Conservation (phyloP, 768 basidiomycete genomes). For the Rhizopogon vinicolor region DNA sequence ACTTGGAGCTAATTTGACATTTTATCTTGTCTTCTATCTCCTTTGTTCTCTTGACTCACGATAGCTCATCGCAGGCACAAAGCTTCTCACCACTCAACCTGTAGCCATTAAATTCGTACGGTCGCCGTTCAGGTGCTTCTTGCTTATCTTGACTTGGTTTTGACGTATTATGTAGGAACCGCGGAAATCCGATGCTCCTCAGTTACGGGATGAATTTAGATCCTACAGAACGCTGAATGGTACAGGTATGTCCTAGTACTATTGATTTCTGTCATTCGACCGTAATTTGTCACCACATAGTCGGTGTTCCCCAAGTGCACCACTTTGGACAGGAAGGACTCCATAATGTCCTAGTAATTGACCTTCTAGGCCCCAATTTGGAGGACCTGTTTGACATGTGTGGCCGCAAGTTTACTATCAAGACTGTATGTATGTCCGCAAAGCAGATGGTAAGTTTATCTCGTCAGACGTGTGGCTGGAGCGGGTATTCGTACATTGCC, state of each 20-base stretch:
- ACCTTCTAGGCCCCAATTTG: constrained; percentile 94
- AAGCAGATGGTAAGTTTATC: constrained; percentile 86
- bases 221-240: constrained; percentile 94
- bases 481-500: not conserved
- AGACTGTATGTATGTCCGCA: constrained; percentile 98
- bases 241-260: constrained; percentile 58
- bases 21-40: not conserved
- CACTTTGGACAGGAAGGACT: constrained; percentile 98
- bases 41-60: constrained; percentile 9
- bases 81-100: constrained; percentile 78
- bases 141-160: constrained; percentile 2
- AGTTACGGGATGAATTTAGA: constrained; percentile 94
- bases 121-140: constrained; percentile 10
- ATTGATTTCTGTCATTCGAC: constrained; percentile 11
- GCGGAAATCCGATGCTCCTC: constrained; percentile 96
- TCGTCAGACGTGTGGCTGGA: not conserved
- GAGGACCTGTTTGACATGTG: constrained; percentile 99
- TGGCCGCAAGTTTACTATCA: constrained; percentile 94
- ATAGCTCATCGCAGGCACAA: constrained; percentile 54
- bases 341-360: constrained; percentile 93
- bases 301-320: constrained; percentile 96
- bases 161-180: constrained; percentile 59
- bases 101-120: constrained; percentile 97
- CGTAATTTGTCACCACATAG: constrained; percentile 36
- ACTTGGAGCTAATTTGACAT: not conserved